Conservation (phyloP, 2,329 filamentous ascomycete species). For the Aspergillus intermedius region DNA sequence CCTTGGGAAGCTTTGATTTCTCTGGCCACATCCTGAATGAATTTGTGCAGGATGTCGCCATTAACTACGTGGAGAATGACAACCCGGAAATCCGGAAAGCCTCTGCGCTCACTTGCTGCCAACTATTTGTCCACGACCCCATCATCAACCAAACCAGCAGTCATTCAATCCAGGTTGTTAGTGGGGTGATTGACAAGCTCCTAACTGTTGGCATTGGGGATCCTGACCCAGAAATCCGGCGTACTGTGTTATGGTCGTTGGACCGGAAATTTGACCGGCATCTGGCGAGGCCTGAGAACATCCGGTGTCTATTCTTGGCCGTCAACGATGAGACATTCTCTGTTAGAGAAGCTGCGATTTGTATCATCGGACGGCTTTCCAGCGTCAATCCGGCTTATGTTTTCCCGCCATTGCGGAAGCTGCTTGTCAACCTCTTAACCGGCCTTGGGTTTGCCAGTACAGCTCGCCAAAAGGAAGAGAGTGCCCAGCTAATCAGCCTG, state of each 20-base stretch:
- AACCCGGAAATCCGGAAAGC: slow-evolving; percentile 90
- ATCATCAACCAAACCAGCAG: slow-evolving; percentile 97
- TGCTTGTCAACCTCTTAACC: slow-evolving; percentile 90
- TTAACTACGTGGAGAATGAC: slow-evolving; percentile 96
- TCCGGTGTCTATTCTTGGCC: slow-evolving; percentile 88
- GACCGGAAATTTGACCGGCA: slow-evolving; percentile 93
- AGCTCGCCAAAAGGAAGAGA: slow-evolving; percentile 90
- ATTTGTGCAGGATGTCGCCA: slow-evolving; percentile 94
- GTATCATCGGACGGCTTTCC: slow-evolving; percentile 89
- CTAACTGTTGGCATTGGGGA: slow-evolving; percentile 93
- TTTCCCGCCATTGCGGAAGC: slow-evolving; percentile 88
- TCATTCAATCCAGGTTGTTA: slow-evolving; percentile 92
- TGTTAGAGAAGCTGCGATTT: slow-evolving; percentile 89
- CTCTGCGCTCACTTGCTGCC: slow-evolving; percentile 91
- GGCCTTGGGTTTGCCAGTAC: slow-evolving; percentile 96
- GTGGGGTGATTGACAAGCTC: slow-evolving; percentile 94
- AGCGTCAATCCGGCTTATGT: slow-evolving; percentile 93
- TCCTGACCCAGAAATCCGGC: slow-evolving; percentile 77
- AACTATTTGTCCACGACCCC: slow-evolving; percentile 91
- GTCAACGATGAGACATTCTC: slow-evolving; percentile 91
- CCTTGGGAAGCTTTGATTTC: slow-evolving; percentile 97
- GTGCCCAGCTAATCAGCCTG: slow-evolving; percentile 83
- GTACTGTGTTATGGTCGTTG: slow-evolving; percentile 79
- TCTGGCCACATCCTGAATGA: slow-evolving; percentile 85
- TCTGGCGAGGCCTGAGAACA: slow-evolving; percentile 94